phyloP scores from a whole-genome alignment of 306 rosid species.

The Lupinus albus region DNA sequence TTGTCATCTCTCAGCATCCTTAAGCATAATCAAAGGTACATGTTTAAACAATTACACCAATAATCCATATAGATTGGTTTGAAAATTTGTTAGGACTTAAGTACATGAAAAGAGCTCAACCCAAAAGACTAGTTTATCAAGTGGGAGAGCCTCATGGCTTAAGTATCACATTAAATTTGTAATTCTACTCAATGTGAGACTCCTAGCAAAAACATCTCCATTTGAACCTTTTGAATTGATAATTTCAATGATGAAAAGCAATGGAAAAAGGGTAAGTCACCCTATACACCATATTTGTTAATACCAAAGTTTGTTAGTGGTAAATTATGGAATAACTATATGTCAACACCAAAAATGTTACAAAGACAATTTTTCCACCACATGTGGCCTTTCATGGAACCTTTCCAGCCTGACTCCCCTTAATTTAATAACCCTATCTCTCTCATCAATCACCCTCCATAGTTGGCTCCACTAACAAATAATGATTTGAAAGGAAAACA shows the following conservation, averaged over 20 bases:
- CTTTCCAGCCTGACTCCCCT: constrained; percentile 46
- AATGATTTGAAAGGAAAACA: too few relatives aligned
- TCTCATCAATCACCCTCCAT: constrained; percentile 10
- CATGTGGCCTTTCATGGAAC: constrained; percentile 38
- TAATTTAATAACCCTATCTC: constrained; percentile 5
- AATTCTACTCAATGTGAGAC: too few relatives aligned
- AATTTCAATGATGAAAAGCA: constrained; percentile 15
- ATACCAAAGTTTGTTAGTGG: constrained; percentile 26
- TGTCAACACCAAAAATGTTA: constrained; percentile 35
- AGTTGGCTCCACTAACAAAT: constrained; percentile 36
- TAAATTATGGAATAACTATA: constrained; percentile 3
- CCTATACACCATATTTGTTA: not conserved
- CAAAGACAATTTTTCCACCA: constrained; percentile 42
- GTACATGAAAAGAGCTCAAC: too few relatives aligned
- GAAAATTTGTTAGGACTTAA: too few relatives aligned
- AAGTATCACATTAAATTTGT: too few relatives aligned
- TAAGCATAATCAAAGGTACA: not conserved
- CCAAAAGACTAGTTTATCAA: too few relatives aligned
- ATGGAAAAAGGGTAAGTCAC: not conserved
- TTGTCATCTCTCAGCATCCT: not conserved
- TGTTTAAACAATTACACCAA: constrained; percentile 2
- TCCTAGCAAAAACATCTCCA: too few relatives aligned
- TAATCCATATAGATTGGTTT: not conserved
- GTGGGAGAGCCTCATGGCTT: too few relatives aligned
- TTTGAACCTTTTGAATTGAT: constrained; percentile 5